Evolutionary conservation across 306 rosid species (phyloP), one percentile per base, ranked within the genome.

Genomic region (Glycine soja): DNA sequence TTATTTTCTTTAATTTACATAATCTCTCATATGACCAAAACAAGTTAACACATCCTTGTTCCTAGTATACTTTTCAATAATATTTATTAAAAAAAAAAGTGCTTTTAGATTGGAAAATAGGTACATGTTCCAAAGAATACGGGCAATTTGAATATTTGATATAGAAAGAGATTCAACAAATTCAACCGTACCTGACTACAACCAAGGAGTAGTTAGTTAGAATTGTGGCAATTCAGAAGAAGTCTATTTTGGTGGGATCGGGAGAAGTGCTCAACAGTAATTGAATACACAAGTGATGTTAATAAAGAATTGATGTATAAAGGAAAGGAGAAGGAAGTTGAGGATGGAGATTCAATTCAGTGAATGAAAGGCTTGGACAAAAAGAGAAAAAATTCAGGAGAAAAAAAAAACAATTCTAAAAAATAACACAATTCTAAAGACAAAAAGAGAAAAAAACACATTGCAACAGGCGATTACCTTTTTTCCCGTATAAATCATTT

Each of bases 121-220:
- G 40, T 18, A 18, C 4, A 42, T 42, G 18, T 69, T 69, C 40
- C 16, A 46, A 45, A 46, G 40, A 32, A 19, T 3, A 36, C 10
- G 47, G 50, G n/a, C 30, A 1, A 48, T 53, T 81, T 43, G 42
- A 32, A 5, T 81, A 56, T 42, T 81, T 74, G 70, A 66, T 65
- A n/a, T 53, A 75, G 13, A 81, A 81, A 56, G 32, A 75, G 70
- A 16, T 66, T 62, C 62, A 81, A 67, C 76, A 56, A 19, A 58
- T 6, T 18, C 12, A 8, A 18, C 42, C 5, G 68, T 24, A 47
- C 62, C 85, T 75, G 66, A 81, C 81, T 58, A 32, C 65, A 81
- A 43, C 52, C 5, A 56, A 54, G 38, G 38, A 46, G 75, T 54
- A 15, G 75, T 40, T 62, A 38, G 78, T 78, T 81, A 32, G 71